Base-by-base conservation (phyloP, 495 filamentous ascomycete genomes). In the Letharia columbiana region DNA sequence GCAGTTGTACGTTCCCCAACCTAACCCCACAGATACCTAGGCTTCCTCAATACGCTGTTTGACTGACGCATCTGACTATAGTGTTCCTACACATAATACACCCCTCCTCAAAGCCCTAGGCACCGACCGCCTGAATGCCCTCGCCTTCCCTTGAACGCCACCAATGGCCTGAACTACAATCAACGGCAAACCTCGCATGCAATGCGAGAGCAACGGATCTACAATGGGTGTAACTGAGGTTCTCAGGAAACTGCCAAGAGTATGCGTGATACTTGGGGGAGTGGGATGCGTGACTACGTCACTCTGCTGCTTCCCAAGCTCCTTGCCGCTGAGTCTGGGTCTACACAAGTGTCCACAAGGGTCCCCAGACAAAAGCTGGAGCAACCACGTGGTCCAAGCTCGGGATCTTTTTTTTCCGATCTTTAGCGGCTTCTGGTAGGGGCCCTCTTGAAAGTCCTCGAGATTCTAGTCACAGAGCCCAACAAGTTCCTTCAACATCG, bases 401-500 rank as follows among this genome's bases (percentile, higher is more conserved):
- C 45, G n/a, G 45, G 9, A 28, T 28, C 23, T 28, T 28, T 28
- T 28, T 28, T 28, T n/a, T 12, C 18, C 45, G 45, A 47, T 5
- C 45, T 20, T n/a, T 8, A 47, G 18, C 45, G 9, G 18, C 4
- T 47, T 20, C 45, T 47, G 1, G 4, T 47, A 47, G 18, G 12
- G 40, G 40, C 9, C 2, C 6, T 10, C 2, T 42, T 42, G 40
- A 42, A 10, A 9, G 10, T 28, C 12, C 10, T 42, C 40, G 4
- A 39, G 37, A 39, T 39, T 4, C 37, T 39, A 12, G 40, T 11
- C 2, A 10, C 18, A 47, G 45, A 47, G 60, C 40, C 5, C 8
- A n/a, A 17, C 12, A 5, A 61, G 60, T 28, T 47, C 60, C 42
- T 62, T 62, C 42, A 47, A 62, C 41, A 62, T 62, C 28, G 28